These are phyloP conservation scores for Boletus speciosus DNA, from an alignment of 768 basidiomycete species.

Conservation along the genomic window DNA sequence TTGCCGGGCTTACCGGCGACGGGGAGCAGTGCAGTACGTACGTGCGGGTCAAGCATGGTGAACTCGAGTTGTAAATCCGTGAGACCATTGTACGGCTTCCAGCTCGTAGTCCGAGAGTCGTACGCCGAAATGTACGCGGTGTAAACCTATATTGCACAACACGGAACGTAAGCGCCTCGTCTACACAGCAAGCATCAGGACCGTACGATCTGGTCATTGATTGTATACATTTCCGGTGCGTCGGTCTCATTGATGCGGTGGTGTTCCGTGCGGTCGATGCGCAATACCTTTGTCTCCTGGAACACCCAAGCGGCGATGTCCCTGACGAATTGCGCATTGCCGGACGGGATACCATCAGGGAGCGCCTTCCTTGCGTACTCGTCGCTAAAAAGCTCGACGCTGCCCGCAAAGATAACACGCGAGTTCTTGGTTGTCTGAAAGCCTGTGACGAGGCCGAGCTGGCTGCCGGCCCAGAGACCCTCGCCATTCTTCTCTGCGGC, in stretches of 20 bases:
- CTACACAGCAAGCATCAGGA: neutral
- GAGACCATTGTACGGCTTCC: constrained; percentile 71
- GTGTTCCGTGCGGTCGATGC: constrained; percentile 73
- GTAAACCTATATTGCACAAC: constrained; percentile 53
- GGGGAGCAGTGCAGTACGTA: constrained; percentile 73
- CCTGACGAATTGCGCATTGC: constrained; percentile 69
- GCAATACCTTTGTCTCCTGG: constrained; percentile 78
- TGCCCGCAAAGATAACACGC: constrained; percentile 78
- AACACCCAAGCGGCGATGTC: constrained; percentile 89
- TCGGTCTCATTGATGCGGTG: constrained; percentile 61
- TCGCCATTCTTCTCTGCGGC: constrained; percentile 74
- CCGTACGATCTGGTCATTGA: constrained; percentile 77
- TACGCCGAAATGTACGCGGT: constrained; percentile 69
- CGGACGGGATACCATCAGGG: constrained; percentile 56
- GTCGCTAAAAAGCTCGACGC: constrained; percentile 77
- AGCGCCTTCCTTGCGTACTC: constrained; percentile 64
- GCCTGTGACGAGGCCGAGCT: constrained; percentile 75
- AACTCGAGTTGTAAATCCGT: constrained; percentile 90
- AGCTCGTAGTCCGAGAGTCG: constrained; percentile 50
- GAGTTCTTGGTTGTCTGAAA: constrained; percentile 83
- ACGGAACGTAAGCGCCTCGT: neutral
- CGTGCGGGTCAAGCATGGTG: constrained; percentile 97
- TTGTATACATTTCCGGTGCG: constrained; percentile 75
- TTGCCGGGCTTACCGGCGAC: constrained; percentile 54
- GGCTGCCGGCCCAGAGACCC: constrained; percentile 78